A percentile compares a stretch with the other conserved stretches of the same genome.
These are phyloP conservation scores for Claviceps spartinae DNA, from an alignment of 2,329 filamentous ascomycete genomes.

Conservation along the genomic window DNA sequence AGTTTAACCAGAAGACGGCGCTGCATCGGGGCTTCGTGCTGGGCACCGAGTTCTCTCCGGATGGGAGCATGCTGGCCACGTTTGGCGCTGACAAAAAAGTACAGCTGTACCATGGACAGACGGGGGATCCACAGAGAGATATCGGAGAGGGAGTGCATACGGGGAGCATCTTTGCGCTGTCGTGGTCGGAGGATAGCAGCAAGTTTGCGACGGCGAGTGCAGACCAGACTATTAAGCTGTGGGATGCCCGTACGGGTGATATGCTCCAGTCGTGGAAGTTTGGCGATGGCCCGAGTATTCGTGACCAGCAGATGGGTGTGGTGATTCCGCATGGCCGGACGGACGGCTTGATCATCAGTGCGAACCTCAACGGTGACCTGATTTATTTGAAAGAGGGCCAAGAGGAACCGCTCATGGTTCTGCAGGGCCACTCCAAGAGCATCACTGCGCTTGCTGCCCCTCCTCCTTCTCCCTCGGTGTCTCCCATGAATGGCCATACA, in stretches of 20 bases:
- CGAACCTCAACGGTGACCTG: conserved; percentile 78
- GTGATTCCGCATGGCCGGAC: conserved; percentile 72
- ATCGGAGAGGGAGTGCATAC: conserved; percentile 78
- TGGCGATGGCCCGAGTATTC: conserved; percentile 62
- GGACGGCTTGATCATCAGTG: conserved; percentile 79
- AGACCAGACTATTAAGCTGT: conserved; percentile 88
- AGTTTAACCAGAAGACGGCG: conserved; percentile 74
- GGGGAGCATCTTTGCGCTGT: conserved; percentile 83
- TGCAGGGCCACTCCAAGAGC: conserved; percentile 84
- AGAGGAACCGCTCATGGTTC: conserved; percentile 51
- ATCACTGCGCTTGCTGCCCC: conserved; percentile 55
- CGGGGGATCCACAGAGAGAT: conserved; percentile 64
- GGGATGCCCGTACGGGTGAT: conserved; percentile 74
- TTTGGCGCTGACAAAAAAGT: conserved; percentile 89
- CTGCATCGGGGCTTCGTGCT: conserved; percentile 84
- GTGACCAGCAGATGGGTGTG: conserved; percentile 86
- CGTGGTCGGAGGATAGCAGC: conserved; percentile 79
- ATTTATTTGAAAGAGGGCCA: conserved; percentile 72
- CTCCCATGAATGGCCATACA: conserved; percentile 27
- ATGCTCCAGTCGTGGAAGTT: conserved; percentile 73
- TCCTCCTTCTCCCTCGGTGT: conserved; percentile 15
- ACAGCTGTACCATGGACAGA: conserved; percentile 93
- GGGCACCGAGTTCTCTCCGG: conserved; percentile 77
- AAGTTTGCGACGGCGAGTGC: conserved; percentile 83
- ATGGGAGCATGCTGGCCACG: conserved; percentile 68